Evolutionary conservation across 768 basidiomycete species (phyloP).

Genomic region (Grammothele lineata): DNA sequence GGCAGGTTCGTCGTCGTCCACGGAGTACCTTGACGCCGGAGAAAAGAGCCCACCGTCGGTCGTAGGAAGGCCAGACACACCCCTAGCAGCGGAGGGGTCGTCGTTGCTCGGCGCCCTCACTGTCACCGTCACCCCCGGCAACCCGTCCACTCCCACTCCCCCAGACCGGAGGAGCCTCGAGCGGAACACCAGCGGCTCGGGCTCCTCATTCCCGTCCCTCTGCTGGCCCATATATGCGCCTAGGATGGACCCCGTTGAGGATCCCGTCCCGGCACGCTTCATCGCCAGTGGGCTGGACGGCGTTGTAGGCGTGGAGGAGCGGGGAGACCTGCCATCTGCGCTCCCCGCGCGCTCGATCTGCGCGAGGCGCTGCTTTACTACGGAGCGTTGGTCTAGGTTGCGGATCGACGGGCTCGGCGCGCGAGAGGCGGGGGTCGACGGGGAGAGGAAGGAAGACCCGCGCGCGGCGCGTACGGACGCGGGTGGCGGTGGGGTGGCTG

Average conservation of each 20-base stretch:
- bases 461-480: conserved; percentile 22
- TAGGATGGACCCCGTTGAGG: conserved; percentile 6
- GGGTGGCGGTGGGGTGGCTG: conserved; percentile 4
- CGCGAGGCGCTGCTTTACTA: conserved; percentile 63
- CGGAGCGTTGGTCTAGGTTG: conserved; percentile 55
- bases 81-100: background rate
- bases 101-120: too few species aligned
- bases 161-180: too few species aligned
- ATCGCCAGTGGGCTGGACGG: conserved; percentile 3
- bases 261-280: too few species aligned
- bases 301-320: conserved; percentile 16
- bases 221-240: conserved; percentile 8
- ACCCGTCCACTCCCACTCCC: too few species aligned
- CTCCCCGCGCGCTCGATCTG: conserved; percentile 41
- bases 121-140: too few species aligned
- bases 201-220: background rate
- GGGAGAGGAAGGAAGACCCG: conserved; percentile 22
- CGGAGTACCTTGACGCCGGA: background rate
- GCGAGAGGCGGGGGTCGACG: conserved; percentile 22
- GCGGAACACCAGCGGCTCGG: too few species aligned
- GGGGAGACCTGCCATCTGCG: conserved; percentile 11
- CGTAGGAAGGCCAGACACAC: background rate
- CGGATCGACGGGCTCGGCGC: conserved; percentile 55
- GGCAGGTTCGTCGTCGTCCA: background rate
- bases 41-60: background rate